These are phyloP conservation scores for Backusella luteola DNA, from an alignment of 192 early-diverging fungal genomes.

Conservation along the genomic window DNA sequence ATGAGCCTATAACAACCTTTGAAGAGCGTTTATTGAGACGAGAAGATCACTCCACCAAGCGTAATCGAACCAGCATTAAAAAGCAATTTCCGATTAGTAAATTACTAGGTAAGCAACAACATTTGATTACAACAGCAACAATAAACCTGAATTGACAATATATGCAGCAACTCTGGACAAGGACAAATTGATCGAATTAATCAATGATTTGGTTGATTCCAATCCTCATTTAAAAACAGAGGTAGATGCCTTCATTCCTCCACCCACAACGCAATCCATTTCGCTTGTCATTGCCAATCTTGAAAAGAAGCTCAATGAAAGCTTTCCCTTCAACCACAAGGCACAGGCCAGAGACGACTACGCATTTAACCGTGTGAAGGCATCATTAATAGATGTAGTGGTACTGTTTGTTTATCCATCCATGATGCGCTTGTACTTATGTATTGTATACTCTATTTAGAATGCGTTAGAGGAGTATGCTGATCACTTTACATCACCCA, in stretches of 20 bases:
- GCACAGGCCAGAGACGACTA: slow-evolving; percentile 80
- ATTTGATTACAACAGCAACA: not conserved
- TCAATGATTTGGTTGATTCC: slow-evolving; percentile 67
- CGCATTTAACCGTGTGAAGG: slow-evolving; percentile 79
- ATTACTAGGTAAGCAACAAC: slow-evolving; percentile 27
- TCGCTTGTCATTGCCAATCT: slow-evolving; percentile 59
- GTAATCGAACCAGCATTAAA: slow-evolving; percentile 36
- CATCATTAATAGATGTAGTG: slow-evolving; percentile 68
- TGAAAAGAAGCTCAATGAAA: slow-evolving; percentile 67
- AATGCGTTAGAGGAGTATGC: slow-evolving; percentile 67
- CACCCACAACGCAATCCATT: slow-evolving; percentile 61
- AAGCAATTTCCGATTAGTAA: slow-evolving; percentile 30
- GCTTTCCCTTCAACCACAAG: slow-evolving; percentile 82
- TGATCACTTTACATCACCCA: slow-evolving; percentile 70
- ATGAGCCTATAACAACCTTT: not conserved
- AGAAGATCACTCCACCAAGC: slow-evolving; percentile 20
- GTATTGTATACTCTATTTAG: slow-evolving; percentile 27
- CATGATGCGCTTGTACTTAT: too few relatives aligned
- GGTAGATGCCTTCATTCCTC: slow-evolving; percentile 74
- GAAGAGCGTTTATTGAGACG: not conserved
- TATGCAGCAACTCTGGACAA: slow-evolving; percentile 58
- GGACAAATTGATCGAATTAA: slow-evolving; percentile 69
- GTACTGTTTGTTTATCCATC: slow-evolving; percentile 19
- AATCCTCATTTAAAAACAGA: slow-evolving; percentile 71
- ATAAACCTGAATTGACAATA: not conserved